Evolutionary conservation across 306 rosid species (phyloP), one percentile per base, ranked within the genome.

Genomic region (Luffa aegyptiaca): DNA sequence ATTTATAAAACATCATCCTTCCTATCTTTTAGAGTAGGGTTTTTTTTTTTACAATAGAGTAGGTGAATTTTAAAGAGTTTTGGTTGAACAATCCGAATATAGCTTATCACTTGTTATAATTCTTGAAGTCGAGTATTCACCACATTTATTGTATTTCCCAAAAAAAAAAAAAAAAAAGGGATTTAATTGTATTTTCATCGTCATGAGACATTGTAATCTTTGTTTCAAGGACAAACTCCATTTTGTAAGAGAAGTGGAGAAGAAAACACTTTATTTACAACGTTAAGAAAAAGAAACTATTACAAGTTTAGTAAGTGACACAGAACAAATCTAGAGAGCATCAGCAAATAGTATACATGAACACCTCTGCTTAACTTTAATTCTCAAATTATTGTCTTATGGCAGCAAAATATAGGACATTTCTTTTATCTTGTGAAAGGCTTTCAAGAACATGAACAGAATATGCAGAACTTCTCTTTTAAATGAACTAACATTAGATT

Each of bases 391-490:
- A 13, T 36, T 35, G 70, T 35, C 70, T 33, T 63, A 42, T 33
- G 18, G 42, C 42, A 33, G 44, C 18, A 63, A 63, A 63, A 12
- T 5, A 33, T 10, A 31, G 16, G 5, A 61, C 37, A 20, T 2
- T n/a, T n/a, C 63, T 57, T 57, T 61, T 20, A 8, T 26, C 33
- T 61, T 11, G 41, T 31, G 6, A 39, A 59, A 66, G 7, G 21
- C 18, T 66, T 62, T 9, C 31, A 66, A 14, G 31, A 55, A 80
- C 72, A 65, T 52, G 56, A 37, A 49, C 18, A 61, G 65, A 82
- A 39, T 69, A 21, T 71, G 75, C 52, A 41, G 68, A 82, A 52
- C 72, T 44, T 83, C 31, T 51, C 80, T 76, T 65, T 56, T 83
- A 56, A 72, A 66, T 45, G 52, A 66, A 57, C 57, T 42, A 79